Evolutionary conservation across 306 rosid genomes (phyloP), one percentile per base, ranked within the genome.

Genomic region (Geum urbanum): DNA sequence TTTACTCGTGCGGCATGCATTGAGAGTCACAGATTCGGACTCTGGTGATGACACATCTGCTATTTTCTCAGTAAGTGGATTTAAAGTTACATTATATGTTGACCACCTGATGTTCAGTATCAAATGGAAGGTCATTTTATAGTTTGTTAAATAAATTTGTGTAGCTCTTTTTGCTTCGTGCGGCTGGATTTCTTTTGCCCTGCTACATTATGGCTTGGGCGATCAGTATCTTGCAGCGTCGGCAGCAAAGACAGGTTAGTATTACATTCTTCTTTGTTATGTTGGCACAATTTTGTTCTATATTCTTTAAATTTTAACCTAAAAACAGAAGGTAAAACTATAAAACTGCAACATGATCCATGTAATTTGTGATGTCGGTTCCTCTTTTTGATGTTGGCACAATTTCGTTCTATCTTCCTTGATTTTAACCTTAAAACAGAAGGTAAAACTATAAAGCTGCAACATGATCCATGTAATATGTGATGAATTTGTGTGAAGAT

Each of bases 151-250:
- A 81, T 74, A 14, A 77, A 56, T 40, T 49, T 68, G n/a, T 55
- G 73, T 83, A 78, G 80, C 72, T 81, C 59, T 94, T 80, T 88
- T 81, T 95, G 84, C 97, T 95, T 70, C 87, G 96, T 20, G 97
- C 95, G 39, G 97, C 96, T 80, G 95, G 99, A 43, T 95, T 91
- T 87, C 91, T 95, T 57, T 84, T 95, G 76, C 99, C 99, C 72
- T 95, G 96, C 85, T 95, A 95, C 74, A 89, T 95, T 18, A 95
- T 95, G 97, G 97, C 99, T 71, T 95, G 99, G 89, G 99, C 96
- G 73, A 85, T 95, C 82, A 89, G 92, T 77, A 84, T 95, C 75
- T 84, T 95, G 87, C 99, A 95, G 80, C 97, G 91, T 11, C 83
- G 96, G 57, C 91, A 96, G 63, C 99, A 89, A 78, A 89, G 96